These are phyloP conservation scores for Phytophthora crassamura DNA, from an alignment of 352 stramenopile genomes.

Conservation along the genomic window DNA sequence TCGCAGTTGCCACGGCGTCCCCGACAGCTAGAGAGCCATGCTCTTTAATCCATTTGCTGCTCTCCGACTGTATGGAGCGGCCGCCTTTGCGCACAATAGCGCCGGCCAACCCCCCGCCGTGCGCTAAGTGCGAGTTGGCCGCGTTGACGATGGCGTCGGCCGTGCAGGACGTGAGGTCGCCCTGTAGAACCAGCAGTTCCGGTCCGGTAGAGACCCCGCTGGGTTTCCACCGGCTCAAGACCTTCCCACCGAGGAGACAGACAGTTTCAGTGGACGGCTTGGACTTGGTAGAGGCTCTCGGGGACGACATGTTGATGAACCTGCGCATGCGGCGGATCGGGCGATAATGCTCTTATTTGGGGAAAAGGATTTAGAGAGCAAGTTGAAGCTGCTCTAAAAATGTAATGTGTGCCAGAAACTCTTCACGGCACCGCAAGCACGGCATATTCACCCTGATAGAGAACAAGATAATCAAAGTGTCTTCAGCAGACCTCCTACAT, in stretches of 20 bases:
- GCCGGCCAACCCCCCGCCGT: slow-evolving; percentile 47
- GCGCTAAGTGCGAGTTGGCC: slow-evolving; percentile 38
- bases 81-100: slow-evolving; percentile 44
- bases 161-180: slow-evolving; percentile 45
- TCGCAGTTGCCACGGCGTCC: slow-evolving; percentile 40
- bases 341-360: background rate
- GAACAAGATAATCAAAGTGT: too few species aligned
- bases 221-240: slow-evolving; percentile 22
- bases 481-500: too few species aligned
- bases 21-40: slow-evolving; percentile 40
- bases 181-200: slow-evolving; percentile 42
- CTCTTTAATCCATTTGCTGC: slow-evolving; percentile 32
- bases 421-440: too few species aligned
- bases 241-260: slow-evolving; percentile 10
- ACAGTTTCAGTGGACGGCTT: background rate
- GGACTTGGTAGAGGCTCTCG: background rate
- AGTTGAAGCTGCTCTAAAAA: too few species aligned
- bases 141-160: slow-evolving; percentile 60
- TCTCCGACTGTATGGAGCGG: slow-evolving; percentile 38
- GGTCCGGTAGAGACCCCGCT: slow-evolving; percentile 1
- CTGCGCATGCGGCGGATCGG: too few species aligned
- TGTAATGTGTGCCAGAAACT: too few species aligned
- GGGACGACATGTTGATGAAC: background rate
- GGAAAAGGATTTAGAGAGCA: too few species aligned
- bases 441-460: too few species aligned